Percentiles rank a stretch among this genome's conserved stretches.
Conservation (phyloP, 208 protist genomes). For the Trypanosoma caninum region DNA sequence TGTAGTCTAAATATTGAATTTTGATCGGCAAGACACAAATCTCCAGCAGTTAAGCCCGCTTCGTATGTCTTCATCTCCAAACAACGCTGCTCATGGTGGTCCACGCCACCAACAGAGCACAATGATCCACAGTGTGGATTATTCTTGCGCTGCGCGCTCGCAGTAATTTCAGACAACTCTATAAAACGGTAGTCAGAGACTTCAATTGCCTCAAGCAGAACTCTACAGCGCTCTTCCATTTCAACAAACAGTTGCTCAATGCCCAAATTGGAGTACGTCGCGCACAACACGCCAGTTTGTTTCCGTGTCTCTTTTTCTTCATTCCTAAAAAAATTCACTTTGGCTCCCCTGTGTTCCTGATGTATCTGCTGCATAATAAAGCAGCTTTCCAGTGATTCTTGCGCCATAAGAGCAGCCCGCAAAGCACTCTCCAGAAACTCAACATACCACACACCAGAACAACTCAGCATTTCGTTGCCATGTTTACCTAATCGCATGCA, state of each 20-base stretch:
- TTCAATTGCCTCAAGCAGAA: neutral
- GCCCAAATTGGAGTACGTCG: too few relatives aligned
- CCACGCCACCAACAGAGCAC: neutral
- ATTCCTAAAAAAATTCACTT: neutral
- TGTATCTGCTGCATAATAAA: conserved; percentile 4
- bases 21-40: conserved; percentile 32
- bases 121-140: neutral
- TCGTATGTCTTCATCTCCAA: conserved; percentile 29
- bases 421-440: neutral
- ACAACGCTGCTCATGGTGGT: neutral
- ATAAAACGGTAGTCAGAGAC: conserved; percentile 3
- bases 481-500: conserved; percentile 1
- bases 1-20: conserved; percentile 34
- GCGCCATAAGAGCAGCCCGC: neutral
- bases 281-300: neutral
- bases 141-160: neutral
- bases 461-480: conserved; percentile 1
- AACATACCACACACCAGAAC: conserved; percentile 2
- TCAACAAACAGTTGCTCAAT: neutral
- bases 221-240: conserved; percentile 3
- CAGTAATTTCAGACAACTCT: neutral
- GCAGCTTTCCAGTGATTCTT: neutral
- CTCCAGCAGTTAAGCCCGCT: conserved; percentile 35
- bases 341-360: neutral
- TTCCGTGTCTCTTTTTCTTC: neutral